Conservation (phyloP, 257 asterid genomes). For the Anisodus acutangulus region DNA sequence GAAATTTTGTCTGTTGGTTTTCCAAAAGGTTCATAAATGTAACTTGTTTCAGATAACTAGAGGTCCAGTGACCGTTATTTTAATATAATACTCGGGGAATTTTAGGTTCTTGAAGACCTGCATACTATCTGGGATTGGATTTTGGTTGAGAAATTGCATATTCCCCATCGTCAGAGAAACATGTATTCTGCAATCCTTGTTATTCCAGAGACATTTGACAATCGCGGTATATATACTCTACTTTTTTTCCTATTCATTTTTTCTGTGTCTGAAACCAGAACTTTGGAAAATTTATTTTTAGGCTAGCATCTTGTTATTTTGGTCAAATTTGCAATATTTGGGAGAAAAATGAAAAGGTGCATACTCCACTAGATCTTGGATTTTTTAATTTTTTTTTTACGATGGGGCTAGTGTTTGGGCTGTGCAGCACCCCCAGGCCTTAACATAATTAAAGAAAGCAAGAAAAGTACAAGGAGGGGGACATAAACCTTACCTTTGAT, state of each 20-base stretch:
- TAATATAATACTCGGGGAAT: not conserved
- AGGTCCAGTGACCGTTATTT: not conserved
- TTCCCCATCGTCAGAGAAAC: slow-evolving; percentile 68
- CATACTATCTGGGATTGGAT: slow-evolving; percentile 93
- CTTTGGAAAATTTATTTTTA: slow-evolving; percentile 5
- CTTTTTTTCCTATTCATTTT: not conserved
- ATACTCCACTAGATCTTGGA: not conserved
- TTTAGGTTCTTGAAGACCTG: slow-evolving; percentile 88
- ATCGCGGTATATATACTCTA: slow-evolving; percentile 61
- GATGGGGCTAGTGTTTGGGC: too few species aligned
- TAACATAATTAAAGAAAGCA: too few species aligned
- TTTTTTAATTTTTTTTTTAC: too few species aligned
- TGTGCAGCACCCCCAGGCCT: too few species aligned
- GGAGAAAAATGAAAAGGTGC: not conserved
- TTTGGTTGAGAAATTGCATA: slow-evolving; percentile 71
- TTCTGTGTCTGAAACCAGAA: slow-evolving; percentile 13
- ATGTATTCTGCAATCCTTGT: slow-evolving; percentile 84
- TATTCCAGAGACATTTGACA: slow-evolving; percentile 91
- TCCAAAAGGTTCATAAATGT: not conserved
- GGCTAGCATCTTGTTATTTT: slow-evolving; percentile 11
- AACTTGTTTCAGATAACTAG: slow-evolving; percentile 21
- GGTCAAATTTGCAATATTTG: slow-evolving; percentile 1
- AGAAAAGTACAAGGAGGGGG: too few species aligned
- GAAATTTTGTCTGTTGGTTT: not conserved
- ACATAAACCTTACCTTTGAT: too few species aligned